Evolutionary conservation across 805 yeast species (phyloP).

Genomic region (Ogataea henricii): DNA sequence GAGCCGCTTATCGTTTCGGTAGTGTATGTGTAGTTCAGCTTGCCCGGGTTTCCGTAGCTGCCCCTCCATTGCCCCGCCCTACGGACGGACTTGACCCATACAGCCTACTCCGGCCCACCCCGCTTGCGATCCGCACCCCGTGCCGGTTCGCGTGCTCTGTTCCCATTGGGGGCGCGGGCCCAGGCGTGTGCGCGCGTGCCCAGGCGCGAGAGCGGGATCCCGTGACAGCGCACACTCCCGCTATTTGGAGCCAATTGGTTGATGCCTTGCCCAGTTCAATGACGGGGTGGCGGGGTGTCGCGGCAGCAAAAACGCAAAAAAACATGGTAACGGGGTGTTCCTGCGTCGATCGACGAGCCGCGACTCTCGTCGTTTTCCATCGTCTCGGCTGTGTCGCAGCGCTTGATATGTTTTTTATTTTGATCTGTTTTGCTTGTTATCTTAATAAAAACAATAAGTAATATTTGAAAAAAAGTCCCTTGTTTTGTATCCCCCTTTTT

Average conservation of each 20-base stretch:
- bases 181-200: background rate
- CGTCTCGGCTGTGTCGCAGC: background rate
- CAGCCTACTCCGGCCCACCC: constrained; percentile 5
- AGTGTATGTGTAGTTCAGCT: background rate
- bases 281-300: background rate
- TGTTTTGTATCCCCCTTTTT: background rate
- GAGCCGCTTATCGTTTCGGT: too few relatives aligned
- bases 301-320: background rate
- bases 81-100: constrained; percentile 1
- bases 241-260: too few relatives aligned
- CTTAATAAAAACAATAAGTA: background rate
- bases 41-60: background rate
- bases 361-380: background rate
- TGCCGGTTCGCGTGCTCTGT: background rate
- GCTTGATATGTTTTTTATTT: too few relatives aligned
- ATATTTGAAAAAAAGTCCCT: background rate
- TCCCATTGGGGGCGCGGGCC: constrained; percentile 1
- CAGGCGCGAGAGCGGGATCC: too few relatives aligned
- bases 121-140: constrained; percentile 4
- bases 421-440: too few relatives aligned
- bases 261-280: too few relatives aligned
- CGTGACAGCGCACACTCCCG: too few relatives aligned
- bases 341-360: background rate
- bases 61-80: background rate
- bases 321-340: too few relatives aligned